A percentile compares a stretch with the other conserved stretches of the same genome.
phyloP scores from a whole-genome alignment of 2,329 filamentous ascomycete genomes.

The Davidsoniella australis region DNA sequence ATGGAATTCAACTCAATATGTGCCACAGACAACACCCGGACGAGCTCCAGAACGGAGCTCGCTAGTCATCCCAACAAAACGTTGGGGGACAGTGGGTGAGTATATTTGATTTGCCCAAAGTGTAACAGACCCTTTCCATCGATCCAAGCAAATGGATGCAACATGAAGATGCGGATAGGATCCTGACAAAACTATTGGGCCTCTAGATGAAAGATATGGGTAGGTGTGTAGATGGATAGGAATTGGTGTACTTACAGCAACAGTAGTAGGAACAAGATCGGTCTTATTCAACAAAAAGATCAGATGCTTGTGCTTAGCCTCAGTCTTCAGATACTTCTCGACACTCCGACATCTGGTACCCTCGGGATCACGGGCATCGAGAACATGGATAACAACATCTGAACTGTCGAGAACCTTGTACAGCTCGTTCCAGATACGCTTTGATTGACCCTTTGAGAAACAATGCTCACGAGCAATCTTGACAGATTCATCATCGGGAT shows the following conservation, averaged over 20 bases:
- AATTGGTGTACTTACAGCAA: slow-evolving; percentile 61
- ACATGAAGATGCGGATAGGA: slow-evolving; percentile 23
- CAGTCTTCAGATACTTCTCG: slow-evolving; percentile 77
- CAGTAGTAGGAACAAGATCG: slow-evolving; percentile 78
- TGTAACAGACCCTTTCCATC: slow-evolving; percentile 94
- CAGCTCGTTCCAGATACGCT: slow-evolving; percentile 93
- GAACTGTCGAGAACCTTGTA: slow-evolving; percentile 70
- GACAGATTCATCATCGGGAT: slow-evolving; percentile 30
- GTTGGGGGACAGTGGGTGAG: slow-evolving; percentile 22
- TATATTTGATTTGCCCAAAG: slow-evolving; percentile 82
- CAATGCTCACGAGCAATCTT: slow-evolving; percentile 64
- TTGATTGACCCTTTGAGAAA: slow-evolving; percentile 87
- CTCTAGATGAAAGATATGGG: slow-evolving; percentile 11
- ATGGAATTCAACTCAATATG: slow-evolving; percentile 94
- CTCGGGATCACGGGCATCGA: slow-evolving; percentile 76
- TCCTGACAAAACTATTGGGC: slow-evolving; percentile 76
- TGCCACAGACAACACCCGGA: slow-evolving; percentile 63
- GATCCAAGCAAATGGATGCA: slow-evolving; percentile 27
- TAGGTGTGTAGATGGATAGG: slow-evolving; percentile 9
- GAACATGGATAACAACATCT: slow-evolving; percentile 87
- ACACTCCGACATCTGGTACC: slow-evolving; percentile 65
- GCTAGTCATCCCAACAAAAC: slow-evolving; percentile 38
- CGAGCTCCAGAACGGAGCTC: slow-evolving; percentile 74
- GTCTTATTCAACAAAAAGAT: slow-evolving; percentile 29
- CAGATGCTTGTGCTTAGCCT: slow-evolving; percentile 91